A percentile compares a stretch with the other conserved stretches of the same genome.
Evolutionary conservation across 1,284 basidiomycete species (phyloP).

Genomic region (Meripilus lineatus): DNA sequence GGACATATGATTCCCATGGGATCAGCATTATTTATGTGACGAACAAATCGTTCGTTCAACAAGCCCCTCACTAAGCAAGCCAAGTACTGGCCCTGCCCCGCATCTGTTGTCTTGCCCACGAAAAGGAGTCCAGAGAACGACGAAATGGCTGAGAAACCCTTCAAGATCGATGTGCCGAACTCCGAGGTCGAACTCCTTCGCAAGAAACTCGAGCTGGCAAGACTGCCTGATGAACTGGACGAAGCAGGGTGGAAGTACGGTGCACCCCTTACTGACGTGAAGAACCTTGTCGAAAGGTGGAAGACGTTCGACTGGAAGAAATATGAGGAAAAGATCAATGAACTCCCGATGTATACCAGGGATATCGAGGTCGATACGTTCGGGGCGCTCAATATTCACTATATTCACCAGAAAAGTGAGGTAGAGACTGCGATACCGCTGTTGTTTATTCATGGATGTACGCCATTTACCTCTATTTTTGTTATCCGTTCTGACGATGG

Average conservation of each 20-base stretch:
- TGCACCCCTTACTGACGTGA: slow-evolving; percentile 40
- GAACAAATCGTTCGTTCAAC: too few species aligned
- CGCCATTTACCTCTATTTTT: slow-evolving; percentile 15
- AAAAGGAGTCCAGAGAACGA: too few species aligned
- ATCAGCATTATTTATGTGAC: too few species aligned
- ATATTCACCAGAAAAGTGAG: slow-evolving; percentile 43
- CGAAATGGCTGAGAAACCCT: slow-evolving; percentile 8
- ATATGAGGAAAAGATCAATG: slow-evolving; percentile 39
- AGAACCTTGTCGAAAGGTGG: slow-evolving; percentile 39
- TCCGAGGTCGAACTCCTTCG: slow-evolving; percentile 14
- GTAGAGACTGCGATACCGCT: slow-evolving; percentile 41
- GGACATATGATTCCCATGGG: too few species aligned
- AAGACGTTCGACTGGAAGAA: slow-evolving; percentile 43
- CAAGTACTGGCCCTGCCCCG: too few species aligned
- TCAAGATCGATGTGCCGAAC: slow-evolving; percentile 15
- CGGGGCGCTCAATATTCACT: slow-evolving; percentile 43
- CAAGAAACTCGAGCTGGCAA: slow-evolving; percentile 15
- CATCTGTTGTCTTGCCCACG: too few species aligned
- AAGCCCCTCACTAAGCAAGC: too few species aligned
- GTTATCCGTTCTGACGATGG: neutral
- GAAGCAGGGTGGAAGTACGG: slow-evolving; percentile 43
- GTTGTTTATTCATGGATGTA: slow-evolving; percentile 51
- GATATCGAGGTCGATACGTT: slow-evolving; percentile 39
- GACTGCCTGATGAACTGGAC: slow-evolving; percentile 3
- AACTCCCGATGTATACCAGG: slow-evolving; percentile 43